phyloP scores from a whole-genome alignment of 495 filamentous ascomycete genomes.

The Podospora didyma region DNA sequence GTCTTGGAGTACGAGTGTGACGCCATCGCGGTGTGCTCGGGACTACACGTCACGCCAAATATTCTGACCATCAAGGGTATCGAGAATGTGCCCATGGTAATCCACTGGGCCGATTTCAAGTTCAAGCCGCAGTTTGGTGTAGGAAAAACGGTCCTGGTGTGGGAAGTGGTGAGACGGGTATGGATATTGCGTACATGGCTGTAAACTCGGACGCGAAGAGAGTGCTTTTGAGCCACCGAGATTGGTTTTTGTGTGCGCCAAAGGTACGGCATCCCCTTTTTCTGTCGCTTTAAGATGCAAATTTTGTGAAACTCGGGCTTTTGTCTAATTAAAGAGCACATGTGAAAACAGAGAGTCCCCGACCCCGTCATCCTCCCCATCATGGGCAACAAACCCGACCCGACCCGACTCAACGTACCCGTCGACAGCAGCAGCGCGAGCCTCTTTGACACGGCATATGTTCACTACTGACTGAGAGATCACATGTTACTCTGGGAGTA shows the following conservation, averaged over 20 bases:
- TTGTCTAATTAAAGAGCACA: no score
- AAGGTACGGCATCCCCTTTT: no score
- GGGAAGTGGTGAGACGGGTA: constrained; percentile 40
- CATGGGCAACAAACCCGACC: constrained; percentile 22
- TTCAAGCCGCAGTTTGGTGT: constrained; percentile 31
- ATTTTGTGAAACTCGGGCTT: no score
- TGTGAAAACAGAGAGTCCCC: constrained; percentile 16
- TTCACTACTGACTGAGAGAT: constrained; percentile 36
- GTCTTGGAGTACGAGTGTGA: constrained; percentile 28
- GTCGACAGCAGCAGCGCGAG: constrained; percentile 38
- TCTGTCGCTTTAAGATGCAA: no score
- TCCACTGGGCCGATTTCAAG: constrained; percentile 43
- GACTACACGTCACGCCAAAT: constrained; percentile 35
- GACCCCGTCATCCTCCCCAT: constrained; percentile 29
- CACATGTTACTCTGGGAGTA: constrained; percentile 35
- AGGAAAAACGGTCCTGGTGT: constrained; percentile 37
- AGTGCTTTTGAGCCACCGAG: constrained; percentile 39
- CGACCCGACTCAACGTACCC: constrained; percentile 34
- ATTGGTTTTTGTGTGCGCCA: constrained; percentile 36
- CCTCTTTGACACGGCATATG: constrained; percentile 45
- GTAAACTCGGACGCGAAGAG: constrained; percentile 33
- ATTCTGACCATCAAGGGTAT: constrained; percentile 33
- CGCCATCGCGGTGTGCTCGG: constrained; percentile 41
- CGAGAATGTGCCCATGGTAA: constrained; percentile 29
- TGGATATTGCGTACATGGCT: constrained; percentile 39